These are phyloP conservation scores for Penicillium roqueforti DNA, from an alignment of 495 filamentous ascomycete genomes.

Conservation along the genomic window DNA sequence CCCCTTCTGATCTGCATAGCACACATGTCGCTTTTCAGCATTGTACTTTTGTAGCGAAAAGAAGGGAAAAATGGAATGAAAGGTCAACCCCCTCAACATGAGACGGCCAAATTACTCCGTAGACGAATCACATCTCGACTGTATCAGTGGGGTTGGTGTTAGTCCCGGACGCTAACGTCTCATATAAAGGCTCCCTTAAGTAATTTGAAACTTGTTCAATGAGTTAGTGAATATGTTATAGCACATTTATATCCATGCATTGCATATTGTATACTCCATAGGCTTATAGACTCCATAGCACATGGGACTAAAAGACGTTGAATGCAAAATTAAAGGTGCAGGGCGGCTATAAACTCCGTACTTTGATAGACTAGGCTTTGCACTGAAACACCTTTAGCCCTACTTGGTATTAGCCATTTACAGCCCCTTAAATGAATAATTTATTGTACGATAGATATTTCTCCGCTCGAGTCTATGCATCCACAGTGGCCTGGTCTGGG, in stretches of 20 bases:
- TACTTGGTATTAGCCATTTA: not conserved
- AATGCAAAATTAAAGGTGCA: no score
- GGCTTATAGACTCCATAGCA: no score
- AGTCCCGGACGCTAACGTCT: constrained; percentile 4
- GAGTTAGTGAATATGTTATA: not conserved
- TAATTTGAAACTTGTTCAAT: not conserved
- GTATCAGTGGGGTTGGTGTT: not conserved
- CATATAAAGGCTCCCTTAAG: constrained; percentile 9
- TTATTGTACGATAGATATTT: not conserved
- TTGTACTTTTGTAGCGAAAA: not conserved
- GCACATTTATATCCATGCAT: no score
- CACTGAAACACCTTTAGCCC: not conserved
- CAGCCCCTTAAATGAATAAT: not conserved
- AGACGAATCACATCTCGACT: not conserved
- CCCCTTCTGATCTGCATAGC: not conserved
- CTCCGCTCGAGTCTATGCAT: not conserved
- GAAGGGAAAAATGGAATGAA: not conserved
- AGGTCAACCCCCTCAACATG: not conserved
- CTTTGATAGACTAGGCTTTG: not conserved
- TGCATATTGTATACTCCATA: no score
- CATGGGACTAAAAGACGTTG: no score
- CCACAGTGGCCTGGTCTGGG: not conserved
- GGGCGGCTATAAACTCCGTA: no score
- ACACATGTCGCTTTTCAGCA: not conserved
- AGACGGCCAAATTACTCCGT: not conserved